Conservation (phyloP, 2,329 filamentous ascomycete genomes). For the Bipolaris sorokiniana region DNA sequence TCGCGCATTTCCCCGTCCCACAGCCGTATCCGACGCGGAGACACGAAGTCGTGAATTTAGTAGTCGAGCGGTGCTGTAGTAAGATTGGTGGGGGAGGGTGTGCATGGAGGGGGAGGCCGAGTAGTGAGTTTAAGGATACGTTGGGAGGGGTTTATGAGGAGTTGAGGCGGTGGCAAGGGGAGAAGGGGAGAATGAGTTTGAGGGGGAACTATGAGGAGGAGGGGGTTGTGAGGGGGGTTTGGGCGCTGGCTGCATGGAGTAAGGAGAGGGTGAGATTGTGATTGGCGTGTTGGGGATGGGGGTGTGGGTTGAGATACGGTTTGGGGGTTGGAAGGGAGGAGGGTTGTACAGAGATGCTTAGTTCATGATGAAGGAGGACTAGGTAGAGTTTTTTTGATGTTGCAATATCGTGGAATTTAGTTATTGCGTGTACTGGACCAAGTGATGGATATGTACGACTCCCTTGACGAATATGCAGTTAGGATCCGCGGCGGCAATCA, state of each 20-base stretch:
- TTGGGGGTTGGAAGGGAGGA: no score
- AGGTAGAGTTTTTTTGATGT: no score
- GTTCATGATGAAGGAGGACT: no score
- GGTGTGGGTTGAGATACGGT: no score
- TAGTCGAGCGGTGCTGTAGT: slow-evolving; percentile 37
- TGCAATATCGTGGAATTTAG: no score
- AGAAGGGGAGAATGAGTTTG: slow-evolving; percentile 33
- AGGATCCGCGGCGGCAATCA: no score
- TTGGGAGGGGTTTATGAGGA: slow-evolving; percentile 37
- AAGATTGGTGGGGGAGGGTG: slow-evolving; percentile 24
- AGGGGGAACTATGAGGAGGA: slow-evolving; percentile 36
- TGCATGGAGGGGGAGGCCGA: slow-evolving; percentile 26
- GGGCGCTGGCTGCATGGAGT: slow-evolving; percentile 48
- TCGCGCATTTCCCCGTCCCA: slow-evolving; percentile 25
- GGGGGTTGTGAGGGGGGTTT: slow-evolving; percentile 54
- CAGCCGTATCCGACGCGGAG: slow-evolving; percentile 17
- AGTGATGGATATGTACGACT: no score
- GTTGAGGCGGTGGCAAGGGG: slow-evolving; percentile 31
- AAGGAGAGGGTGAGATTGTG: background rate
- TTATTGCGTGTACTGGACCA: no score
- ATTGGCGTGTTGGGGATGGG: no score
- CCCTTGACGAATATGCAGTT: no score
- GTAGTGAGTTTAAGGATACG: slow-evolving; percentile 32
- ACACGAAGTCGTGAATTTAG: slow-evolving; percentile 35
- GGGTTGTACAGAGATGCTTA: no score